Percentiles rank a stretch among this genome's conserved stretches.
Conservation (phyloP, 176 grass and related monocot genomes). For the Aegilops umbellulata region DNA sequence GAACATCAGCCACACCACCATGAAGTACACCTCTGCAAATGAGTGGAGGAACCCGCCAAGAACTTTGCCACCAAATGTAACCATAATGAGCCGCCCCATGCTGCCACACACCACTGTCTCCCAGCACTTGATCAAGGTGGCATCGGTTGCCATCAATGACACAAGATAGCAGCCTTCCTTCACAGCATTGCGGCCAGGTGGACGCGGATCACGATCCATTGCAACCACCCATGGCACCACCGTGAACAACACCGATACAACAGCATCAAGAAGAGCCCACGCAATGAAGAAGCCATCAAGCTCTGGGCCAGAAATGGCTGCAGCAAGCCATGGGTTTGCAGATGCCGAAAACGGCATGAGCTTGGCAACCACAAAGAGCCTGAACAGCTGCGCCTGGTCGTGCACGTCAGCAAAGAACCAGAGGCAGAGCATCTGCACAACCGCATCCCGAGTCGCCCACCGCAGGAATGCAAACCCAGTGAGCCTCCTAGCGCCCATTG, state of each 20-base stretch:
- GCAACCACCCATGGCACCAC: constrained; percentile 87
- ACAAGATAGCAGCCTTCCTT: constrained; percentile 90
- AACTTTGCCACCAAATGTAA: constrained; percentile 61
- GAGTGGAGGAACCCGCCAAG: constrained; percentile 65
- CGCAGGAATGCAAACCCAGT: constrained; percentile 66
- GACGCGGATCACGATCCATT: constrained; percentile 71
- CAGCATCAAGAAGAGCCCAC: constrained; percentile 74
- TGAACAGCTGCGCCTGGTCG: constrained; percentile 78
- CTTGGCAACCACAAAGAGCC: constrained; percentile 73
- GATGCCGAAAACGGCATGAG: constrained; percentile 83
- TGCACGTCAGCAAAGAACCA: constrained; percentile 82
- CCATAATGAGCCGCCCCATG: constrained; percentile 57
- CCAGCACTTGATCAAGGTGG: constrained; percentile 79
- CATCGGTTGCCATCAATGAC: constrained; percentile 68
- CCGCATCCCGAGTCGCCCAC: constrained; percentile 73
- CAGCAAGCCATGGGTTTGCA: constrained; percentile 51
- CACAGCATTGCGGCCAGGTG: constrained; percentile 64
- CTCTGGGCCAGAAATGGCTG: constrained; percentile 44
- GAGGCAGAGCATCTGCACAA: constrained; percentile 76
- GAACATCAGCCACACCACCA: constrained; percentile 93
- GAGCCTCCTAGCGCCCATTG: constrained; percentile 49
- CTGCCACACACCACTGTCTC: constrained; percentile 81
- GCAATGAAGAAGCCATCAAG: constrained; percentile 67
- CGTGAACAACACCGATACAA: constrained; percentile 77
- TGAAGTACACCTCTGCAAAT: constrained; percentile 76